phyloP scores from a whole-genome alignment of 495 filamentous ascomycete genomes.

The Sordaria brevicollis region DNA sequence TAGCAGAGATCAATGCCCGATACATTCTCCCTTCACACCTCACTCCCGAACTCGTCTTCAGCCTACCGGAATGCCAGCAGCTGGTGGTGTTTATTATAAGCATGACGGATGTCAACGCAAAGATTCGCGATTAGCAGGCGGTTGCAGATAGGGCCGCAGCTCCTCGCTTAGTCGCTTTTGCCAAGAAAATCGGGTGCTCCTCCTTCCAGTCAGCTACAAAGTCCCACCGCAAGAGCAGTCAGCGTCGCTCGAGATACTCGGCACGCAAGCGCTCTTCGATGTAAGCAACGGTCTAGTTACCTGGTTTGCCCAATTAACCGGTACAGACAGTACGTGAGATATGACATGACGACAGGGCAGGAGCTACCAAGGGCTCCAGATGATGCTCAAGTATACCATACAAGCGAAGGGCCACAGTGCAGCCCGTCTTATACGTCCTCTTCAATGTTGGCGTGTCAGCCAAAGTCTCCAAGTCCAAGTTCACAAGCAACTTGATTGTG shows the following conservation, averaged over 20 bases:
- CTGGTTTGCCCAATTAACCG: not conserved
- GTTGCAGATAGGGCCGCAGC: not conserved
- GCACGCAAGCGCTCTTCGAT: not conserved
- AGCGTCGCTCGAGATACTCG: not conserved
- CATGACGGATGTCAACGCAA: not conserved
- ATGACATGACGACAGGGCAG: not conserved
- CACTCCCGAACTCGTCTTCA: not conserved
- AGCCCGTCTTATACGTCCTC: not conserved
- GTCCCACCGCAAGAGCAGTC: not conserved
- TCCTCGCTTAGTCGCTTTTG: not conserved
- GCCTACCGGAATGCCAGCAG: not conserved
- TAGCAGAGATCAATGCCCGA: not conserved
- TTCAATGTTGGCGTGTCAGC: not conserved
- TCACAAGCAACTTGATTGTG: not conserved
- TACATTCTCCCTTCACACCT: not conserved
- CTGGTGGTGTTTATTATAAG: not conserved
- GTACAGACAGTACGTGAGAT: not conserved
- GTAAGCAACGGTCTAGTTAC: not conserved
- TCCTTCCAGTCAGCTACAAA: not conserved
- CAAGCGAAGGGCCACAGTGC: not conserved
- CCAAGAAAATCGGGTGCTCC: not conserved
- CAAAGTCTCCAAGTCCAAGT: not conserved
- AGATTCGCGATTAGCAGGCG: not conserved
- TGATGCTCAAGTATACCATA: not conserved
- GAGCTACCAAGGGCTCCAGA: not conserved